phyloP scores from a whole-genome alignment of 2,329 filamentous ascomycete genomes.

The Ophiostoma piceae region DNA sequence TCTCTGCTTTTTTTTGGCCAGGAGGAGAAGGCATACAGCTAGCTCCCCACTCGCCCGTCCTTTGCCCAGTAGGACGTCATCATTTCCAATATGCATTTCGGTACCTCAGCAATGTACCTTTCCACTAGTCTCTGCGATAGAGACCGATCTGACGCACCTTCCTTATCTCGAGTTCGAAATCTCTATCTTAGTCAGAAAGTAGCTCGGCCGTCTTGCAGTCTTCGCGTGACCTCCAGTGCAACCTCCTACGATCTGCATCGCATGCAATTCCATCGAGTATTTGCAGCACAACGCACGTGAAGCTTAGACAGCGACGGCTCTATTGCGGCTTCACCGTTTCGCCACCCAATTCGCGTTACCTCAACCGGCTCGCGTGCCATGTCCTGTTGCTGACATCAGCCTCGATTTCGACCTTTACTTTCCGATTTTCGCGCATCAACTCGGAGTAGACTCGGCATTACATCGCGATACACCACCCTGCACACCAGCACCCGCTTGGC shows the following conservation, averaged over 20 bases:
- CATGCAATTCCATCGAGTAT: background rate
- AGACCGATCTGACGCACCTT: constrained; percentile 3
- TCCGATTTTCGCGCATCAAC: background rate
- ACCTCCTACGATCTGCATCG: constrained; percentile 1
- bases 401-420: background rate
- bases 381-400: background rate
- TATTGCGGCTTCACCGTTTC: background rate
- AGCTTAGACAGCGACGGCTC: background rate
- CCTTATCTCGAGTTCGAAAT: constrained; percentile 16
- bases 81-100: constrained; percentile 2
- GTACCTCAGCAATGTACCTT: constrained; percentile 1
- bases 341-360: background rate
- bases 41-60: constrained; percentile 14
- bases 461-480: constrained; percentile 5
- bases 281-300: background rate
- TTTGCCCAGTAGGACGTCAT: constrained; percentile 24
- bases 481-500: background rate
- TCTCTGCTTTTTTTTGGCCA: too few species aligned
- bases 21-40: constrained; percentile 9
- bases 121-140: background rate
- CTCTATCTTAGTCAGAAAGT: background rate
- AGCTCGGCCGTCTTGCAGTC: background rate
- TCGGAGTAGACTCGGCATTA: constrained; percentile 3
- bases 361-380: background rate
- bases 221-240: background rate